Evolutionary conservation across 139 green algal genomes (phyloP).

Genomic region (Chlamydomonas asymmetrica): DNA sequence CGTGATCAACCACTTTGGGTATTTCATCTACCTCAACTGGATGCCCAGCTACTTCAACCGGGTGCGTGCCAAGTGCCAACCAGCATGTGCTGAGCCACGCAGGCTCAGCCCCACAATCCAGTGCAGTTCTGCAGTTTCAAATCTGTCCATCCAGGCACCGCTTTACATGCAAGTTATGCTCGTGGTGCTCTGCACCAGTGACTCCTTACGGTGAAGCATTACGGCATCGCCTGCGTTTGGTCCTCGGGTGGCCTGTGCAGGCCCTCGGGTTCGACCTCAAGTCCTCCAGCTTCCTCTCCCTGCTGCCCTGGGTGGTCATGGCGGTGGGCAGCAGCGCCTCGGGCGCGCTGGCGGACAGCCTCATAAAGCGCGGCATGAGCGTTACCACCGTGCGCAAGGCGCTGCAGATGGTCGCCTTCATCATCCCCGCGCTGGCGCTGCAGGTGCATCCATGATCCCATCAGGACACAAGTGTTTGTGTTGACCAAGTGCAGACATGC

Average conservation of each 20-base stretch:
- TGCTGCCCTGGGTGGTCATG: conserved; percentile 90
- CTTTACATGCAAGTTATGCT: neutral
- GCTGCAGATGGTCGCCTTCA: conserved; percentile 78
- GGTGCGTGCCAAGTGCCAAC: conserved; percentile 17
- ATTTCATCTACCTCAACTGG: conserved; percentile 96
- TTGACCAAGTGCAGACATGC: too few species aligned
- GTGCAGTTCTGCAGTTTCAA: neutral
- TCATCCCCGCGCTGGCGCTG: conserved; percentile 76
- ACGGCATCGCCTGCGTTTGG: too few species aligned
- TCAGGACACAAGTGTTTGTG: conserved; percentile 31
- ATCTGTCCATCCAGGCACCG: neutral
- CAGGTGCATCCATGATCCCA: conserved; percentile 58
- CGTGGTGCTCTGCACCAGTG: too few species aligned
- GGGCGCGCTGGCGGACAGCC: conserved; percentile 73
- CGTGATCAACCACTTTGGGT: conserved; percentile 87
- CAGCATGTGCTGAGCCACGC: too few species aligned
- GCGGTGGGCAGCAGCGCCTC: conserved; percentile 62
- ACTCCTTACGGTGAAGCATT: too few species aligned
- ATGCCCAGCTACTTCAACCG: conserved; percentile 90
- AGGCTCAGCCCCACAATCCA: too few species aligned
- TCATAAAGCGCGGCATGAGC: conserved; percentile 54
- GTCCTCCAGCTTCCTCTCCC: conserved; percentile 69
- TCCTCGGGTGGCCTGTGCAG: too few species aligned
- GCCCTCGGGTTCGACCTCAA: conserved; percentile 73
- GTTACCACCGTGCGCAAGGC: conserved; percentile 62